Evolutionary conservation across 2,329 filamentous ascomycete species (phyloP), one percentile per base, ranked within the genome.

Genomic region (Penicillium sp.): DNA sequence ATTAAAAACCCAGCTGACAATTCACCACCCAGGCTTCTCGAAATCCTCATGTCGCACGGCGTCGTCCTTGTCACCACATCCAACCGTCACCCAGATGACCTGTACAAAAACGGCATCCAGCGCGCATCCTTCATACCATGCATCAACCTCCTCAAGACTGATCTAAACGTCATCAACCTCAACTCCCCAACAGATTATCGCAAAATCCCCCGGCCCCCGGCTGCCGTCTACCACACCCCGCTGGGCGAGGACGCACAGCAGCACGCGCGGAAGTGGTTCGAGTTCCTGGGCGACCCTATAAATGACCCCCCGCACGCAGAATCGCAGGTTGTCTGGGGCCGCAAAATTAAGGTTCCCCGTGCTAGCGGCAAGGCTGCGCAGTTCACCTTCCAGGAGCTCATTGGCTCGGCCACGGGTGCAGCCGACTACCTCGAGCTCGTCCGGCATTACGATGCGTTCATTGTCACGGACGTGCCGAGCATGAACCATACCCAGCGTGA

Each of bases 61-160:
- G 92, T 96, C 3, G 92, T 97, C 16, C 82, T 99, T 51, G 89
- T 99, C 33, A 97, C 94, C 7, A 99, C 94, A 0, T 96, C 91
- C 8, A 99, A 99, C 75, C 84, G 94, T n/a, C 92, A 97, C 67
- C 94, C 94, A 0, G 87, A 95, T 68, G 93, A 99, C 59, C 83
- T 99, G 8, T 99, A 99, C 81, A 96, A 94, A 76, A 99, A 99
- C 72, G 94, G 94, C 55, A 93, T 99, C 62, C 94, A 99, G 77
- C 87, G 94, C 58, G 88, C 96, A 65, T 96, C 91, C 7, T 99
- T 99, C 72, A 84, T 99, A 50, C 94, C 94, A 0, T 96, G 93
- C 64, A 99, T 99, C 70, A 88, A 92, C 61, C 87, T 99, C 4
- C 86, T 99, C 44, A 93, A 97, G 73, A 84, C 82, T 39, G 86